phyloP scores from a whole-genome alignment of 129 eudicot genomes.

The Flaveria sonorensis region DNA sequence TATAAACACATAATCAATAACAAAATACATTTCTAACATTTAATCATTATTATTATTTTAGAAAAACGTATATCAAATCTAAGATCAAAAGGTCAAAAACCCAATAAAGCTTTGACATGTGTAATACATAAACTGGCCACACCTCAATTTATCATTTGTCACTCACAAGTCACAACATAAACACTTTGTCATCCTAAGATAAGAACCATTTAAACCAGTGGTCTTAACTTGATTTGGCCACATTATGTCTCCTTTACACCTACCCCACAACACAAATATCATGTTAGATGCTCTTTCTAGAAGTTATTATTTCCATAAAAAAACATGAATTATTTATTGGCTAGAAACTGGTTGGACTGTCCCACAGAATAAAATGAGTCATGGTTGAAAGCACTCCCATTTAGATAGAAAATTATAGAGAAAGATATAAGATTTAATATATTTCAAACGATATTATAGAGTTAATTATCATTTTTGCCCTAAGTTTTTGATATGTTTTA shows the following conservation, averaged over 20 bases:
- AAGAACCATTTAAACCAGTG: not conserved
- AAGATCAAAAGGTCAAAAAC: no score
- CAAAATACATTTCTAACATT: no score
- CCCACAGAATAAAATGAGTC: constrained; percentile 11
- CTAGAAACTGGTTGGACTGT: not conserved
- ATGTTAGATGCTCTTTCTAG: constrained; percentile 5
- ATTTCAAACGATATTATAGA: no score
- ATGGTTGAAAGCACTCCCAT: not conserved
- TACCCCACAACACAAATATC: not conserved
- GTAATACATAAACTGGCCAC: not conserved
- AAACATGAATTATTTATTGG: not conserved
- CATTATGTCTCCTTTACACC: constrained; percentile 2
- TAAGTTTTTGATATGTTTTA: no score
- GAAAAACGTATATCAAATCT: no score
- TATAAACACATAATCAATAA: no score
- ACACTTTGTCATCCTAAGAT: not conserved
- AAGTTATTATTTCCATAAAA: not conserved
- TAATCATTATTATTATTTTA: no score
- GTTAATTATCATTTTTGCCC: no score
- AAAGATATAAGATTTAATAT: no score
- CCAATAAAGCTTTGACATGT: no score
- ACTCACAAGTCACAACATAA: not conserved
- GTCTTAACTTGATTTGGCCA: constrained; percentile 2
- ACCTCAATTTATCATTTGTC: not conserved
- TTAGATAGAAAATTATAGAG: not conserved